A percentile compares a stretch with the other conserved stretches of the same genome.
phyloP scores from a whole-genome alignment of 306 rosid genomes.

The Pachyrhizus erosus region DNA sequence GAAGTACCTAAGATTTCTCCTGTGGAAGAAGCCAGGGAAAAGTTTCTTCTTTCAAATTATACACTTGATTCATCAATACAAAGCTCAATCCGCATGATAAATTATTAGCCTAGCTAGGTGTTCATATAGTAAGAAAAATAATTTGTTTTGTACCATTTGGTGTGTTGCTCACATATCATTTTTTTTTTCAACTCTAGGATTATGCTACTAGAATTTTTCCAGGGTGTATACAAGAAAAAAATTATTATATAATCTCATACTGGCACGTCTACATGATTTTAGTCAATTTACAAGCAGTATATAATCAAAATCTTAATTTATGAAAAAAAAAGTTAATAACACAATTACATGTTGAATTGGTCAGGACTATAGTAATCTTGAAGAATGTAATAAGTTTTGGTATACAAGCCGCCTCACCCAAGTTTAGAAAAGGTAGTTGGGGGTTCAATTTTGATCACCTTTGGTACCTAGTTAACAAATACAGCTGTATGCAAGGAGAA shows the following conservation, averaged over 20 bases:
- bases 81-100: background rate
- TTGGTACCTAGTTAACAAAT: conserved; percentile 69
- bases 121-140: background rate
- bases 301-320: background rate
- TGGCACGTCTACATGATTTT: background rate
- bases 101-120: background rate
- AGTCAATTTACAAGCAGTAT: background rate
- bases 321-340: background rate
- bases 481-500: conserved; percentile 73
- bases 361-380: background rate
- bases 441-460: conserved; percentile 37
- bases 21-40: background rate
- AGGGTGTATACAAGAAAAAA: background rate
- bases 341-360: background rate
- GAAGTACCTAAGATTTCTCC: background rate
- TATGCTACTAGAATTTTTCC: background rate
- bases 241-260: background rate
- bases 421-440: background rate
- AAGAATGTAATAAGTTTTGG: background rate
- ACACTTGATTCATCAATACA: background rate
- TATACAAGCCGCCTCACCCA: background rate
- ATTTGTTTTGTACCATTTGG: background rate
- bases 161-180: background rate
- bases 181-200: background rate
- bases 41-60: background rate